Conservation (phyloP, 805 yeast species). For the Ogataea dorogensis region DNA sequence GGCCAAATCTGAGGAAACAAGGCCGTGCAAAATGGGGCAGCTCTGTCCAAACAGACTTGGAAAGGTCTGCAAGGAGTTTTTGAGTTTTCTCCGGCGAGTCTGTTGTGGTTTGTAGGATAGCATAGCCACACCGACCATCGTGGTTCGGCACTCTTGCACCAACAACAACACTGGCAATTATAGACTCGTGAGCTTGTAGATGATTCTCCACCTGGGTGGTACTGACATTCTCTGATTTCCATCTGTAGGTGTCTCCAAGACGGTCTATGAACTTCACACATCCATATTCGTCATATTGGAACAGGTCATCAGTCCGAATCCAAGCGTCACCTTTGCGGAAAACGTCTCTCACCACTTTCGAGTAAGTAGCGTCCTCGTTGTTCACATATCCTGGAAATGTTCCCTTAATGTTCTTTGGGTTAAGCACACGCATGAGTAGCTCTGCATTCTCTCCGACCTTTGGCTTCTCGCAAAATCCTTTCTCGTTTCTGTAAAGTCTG, state of each 20-base stretch:
- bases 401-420: conserved; percentile 58
- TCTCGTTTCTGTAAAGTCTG: conserved; percentile 61
- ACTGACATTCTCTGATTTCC: conserved; percentile 95
- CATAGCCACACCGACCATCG: conserved; percentile 95
- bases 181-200: conserved; percentile 43
- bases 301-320: conserved; percentile 84
- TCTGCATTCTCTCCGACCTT: conserved; percentile 76
- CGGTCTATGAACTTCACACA: conserved; percentile 84
- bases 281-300: conserved; percentile 65
- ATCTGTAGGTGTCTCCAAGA: conserved; percentile 91
- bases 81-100: conserved; percentile 27
- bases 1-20: conserved; percentile 68
- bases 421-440: conserved; percentile 70
- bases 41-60: conserved; percentile 36
- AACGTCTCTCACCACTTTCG: conserved; percentile 71
- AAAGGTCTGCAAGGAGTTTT: conserved; percentile 39
- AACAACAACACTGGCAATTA: conserved; percentile 78
- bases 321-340: conserved; percentile 87
- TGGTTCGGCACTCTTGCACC: conserved; percentile 82
- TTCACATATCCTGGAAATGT: conserved; percentile 90
- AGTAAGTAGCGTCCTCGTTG: conserved; percentile 72
- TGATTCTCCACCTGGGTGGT: conserved; percentile 91
- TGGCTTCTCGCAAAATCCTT: conserved; percentile 61
- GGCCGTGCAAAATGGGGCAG: conserved; percentile 89
- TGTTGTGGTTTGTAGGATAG: conserved; percentile 55